Evolutionary conservation across 306 rosid species (phyloP).

Genomic region (Delonix regia): DNA sequence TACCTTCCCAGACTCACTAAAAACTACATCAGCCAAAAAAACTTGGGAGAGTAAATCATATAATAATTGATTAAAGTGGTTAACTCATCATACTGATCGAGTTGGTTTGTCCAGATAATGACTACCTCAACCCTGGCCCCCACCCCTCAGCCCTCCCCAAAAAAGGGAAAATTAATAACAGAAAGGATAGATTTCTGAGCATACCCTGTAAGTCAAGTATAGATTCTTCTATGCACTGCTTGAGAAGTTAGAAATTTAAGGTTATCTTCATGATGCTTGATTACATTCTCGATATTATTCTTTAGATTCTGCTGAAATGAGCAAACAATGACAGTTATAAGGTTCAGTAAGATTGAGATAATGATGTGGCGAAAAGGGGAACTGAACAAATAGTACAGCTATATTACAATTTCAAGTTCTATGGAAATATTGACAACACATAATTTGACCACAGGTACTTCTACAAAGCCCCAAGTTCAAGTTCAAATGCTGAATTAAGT

Average conservation of each 20-base stretch:
- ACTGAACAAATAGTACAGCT: background rate
- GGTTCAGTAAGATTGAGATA: constrained; percentile 14
- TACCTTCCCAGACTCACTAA: constrained; percentile 67
- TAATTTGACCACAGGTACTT: background rate
- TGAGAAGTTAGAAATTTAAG: constrained; percentile 55
- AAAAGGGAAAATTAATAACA: background rate
- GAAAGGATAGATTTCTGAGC: constrained; percentile 1
- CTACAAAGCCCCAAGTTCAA: background rate
- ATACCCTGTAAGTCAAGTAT: constrained; percentile 65
- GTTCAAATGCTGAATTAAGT: background rate
- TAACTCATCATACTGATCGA: constrained; percentile 22
- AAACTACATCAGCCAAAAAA: constrained; percentile 45
- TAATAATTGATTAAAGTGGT: constrained; percentile 38
- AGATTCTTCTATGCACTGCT: constrained; percentile 43
- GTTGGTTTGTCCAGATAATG: background rate
- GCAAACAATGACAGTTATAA: constrained; percentile 19
- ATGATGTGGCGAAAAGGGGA: background rate
- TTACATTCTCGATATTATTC: constrained; percentile 21
- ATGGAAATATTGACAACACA: background rate
- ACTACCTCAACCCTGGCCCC: background rate
- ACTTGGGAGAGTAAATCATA: constrained; percentile 46
- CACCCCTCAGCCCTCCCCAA: background rate
- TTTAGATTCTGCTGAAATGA: constrained; percentile 38
- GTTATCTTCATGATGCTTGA: constrained; percentile 59
- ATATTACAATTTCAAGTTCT: background rate